phyloP scores from a whole-genome alignment of 345 rosid genomes.

The Pseudoturritis turrita region DNA sequence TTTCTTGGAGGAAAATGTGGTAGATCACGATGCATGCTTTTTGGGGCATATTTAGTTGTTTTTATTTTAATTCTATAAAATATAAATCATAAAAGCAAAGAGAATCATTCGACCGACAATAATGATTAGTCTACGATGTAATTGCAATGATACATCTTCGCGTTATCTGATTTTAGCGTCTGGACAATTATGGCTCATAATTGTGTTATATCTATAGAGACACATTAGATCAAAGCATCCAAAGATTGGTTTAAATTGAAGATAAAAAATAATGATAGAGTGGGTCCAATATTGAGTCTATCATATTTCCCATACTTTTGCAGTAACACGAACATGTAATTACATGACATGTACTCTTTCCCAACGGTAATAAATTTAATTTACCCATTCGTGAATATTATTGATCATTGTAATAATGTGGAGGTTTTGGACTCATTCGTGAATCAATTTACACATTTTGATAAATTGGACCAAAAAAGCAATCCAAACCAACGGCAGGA shows the following conservation, averaged over 20 bases:
- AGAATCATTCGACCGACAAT: conserved; percentile 18
- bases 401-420: conserved; percentile 7
- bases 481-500: not conserved
- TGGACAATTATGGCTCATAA: not conserved
- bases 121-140: conserved; percentile 19
- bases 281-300: conserved; percentile 13
- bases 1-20: conserved; percentile 18
- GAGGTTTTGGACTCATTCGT: not conserved
- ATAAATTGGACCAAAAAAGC: not conserved
- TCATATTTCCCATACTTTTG: conserved; percentile 16
- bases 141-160: conserved; percentile 17
- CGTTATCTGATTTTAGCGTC: conserved; percentile 9
- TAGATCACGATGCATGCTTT: conserved; percentile 8
- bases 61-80: not conserved
- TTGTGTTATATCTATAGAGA: not conserved
- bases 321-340: conserved; percentile 19
- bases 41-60: not conserved
- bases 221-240: conserved; percentile 25
- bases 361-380: not conserved
- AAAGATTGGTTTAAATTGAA: conserved; percentile 12
- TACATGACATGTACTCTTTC: conserved; percentile 16
- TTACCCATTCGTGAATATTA: conserved; percentile 5
- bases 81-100: conserved; percentile 15
- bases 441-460: not conserved
- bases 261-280: not conserved